Evolutionary conservation across 208 protist genomes (phyloP).

Genomic region (Tetramitus jugosus): DNA sequence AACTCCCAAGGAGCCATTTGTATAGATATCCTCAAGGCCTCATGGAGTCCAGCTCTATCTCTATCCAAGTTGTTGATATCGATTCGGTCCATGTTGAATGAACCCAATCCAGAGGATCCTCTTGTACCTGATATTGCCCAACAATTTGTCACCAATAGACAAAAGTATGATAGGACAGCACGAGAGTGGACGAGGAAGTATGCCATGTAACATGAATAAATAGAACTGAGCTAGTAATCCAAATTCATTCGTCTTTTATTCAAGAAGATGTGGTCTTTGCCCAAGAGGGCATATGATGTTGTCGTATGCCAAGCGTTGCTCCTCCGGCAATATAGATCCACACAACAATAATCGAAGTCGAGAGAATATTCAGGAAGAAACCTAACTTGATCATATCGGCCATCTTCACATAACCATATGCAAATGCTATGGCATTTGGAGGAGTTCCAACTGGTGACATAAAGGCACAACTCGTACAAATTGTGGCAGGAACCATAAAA

Average conservation of each 20-base stretch:
- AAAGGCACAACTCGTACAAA: neutral
- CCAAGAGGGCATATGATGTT: neutral
- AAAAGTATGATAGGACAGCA: neutral
- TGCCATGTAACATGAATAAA: neutral
- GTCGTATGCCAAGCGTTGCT: neutral
- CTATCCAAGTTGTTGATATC: conserved; percentile 50
- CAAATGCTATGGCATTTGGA: neutral
- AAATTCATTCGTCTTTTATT: no score
- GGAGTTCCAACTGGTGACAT: conserved; percentile 13
- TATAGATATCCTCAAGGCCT: conserved; percentile 94
- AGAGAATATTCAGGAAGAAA: neutral
- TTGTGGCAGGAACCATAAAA: neutral
- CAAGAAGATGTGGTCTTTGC: conserved; percentile 9
- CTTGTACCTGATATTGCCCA: conserved; percentile 37
- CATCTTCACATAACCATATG: neutral
- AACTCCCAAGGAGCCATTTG: conserved; percentile 61
- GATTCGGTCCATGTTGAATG: conserved; percentile 55
- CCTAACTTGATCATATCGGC: conserved; percentile 3
- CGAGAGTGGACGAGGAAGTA: neutral
- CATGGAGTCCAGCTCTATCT: conserved; percentile 43
- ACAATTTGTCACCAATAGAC: neutral
- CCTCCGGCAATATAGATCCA: neutral
- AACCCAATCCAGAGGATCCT: conserved; percentile 64
- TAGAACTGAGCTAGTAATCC: no score
- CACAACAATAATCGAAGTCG: no score